Conservation (phyloP, 257 asterid species). For the Rauvolfia tetraphylla region DNA sequence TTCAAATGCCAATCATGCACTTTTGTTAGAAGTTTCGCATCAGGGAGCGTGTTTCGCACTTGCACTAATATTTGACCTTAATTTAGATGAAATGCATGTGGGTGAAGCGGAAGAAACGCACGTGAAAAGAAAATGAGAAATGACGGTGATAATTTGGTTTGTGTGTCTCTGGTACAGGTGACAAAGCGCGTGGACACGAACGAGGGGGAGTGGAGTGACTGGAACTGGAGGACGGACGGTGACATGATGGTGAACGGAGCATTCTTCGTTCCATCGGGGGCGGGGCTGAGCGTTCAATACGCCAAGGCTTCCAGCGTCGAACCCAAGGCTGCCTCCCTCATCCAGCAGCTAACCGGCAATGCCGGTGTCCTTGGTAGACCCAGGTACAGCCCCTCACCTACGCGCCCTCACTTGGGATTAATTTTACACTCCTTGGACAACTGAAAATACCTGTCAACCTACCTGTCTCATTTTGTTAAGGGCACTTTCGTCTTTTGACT, state of each 20-base stretch:
- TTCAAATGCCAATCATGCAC: too few relatives aligned
- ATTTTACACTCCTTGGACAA: constrained; percentile 1
- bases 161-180: constrained; percentile 33
- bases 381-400: constrained; percentile 15
- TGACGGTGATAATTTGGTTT: too few relatives aligned
- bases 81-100: too few relatives aligned
- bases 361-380: constrained; percentile 36
- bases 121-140: too few relatives aligned
- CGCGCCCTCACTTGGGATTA: not conserved
- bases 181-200: constrained; percentile 66
- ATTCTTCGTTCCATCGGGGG: constrained; percentile 78
- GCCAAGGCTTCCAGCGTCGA: constrained; percentile 36
- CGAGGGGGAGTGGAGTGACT: constrained; percentile 61
- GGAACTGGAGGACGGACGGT: constrained; percentile 92
- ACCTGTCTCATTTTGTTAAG: not conserved
- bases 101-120: too few relatives aligned
- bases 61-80: too few relatives aligned
- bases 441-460: constrained; percentile 15
- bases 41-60: too few relatives aligned
- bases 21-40: too few relatives aligned
- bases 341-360: constrained; percentile 30
- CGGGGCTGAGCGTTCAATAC: constrained; percentile 50
- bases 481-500: not conserved
- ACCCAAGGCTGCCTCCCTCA: constrained; percentile 28
- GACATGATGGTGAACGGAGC: constrained; percentile 86